These are phyloP conservation scores for Fagus sylvatica DNA, from an alignment of 306 rosid species.

Conservation along the genomic window DNA sequence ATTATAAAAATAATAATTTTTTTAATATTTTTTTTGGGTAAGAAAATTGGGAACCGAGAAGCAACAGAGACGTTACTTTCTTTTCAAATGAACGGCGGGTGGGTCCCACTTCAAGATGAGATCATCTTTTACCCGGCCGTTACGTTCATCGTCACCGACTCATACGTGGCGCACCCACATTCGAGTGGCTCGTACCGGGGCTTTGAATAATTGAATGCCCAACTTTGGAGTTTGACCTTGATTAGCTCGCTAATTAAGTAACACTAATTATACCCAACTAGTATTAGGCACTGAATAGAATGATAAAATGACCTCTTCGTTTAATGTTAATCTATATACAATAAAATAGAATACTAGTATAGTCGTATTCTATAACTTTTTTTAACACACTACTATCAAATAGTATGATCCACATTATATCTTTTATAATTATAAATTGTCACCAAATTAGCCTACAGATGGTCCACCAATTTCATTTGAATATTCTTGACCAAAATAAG, in stretches of 20 bases:
- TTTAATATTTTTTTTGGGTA: not conserved
- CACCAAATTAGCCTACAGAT: too few species aligned
- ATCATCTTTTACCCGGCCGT: constrained; percentile 44
- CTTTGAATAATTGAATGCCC: constrained; percentile 42
- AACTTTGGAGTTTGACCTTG: constrained; percentile 35
- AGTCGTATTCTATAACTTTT: too few species aligned
- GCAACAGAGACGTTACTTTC: constrained; percentile 29
- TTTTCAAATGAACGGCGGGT: constrained; percentile 41
- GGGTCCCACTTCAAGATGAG: constrained; percentile 35
- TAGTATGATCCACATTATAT: not conserved
- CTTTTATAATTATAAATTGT: too few species aligned
- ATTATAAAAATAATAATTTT: not conserved
- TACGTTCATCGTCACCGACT: constrained; percentile 39
- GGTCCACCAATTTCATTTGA: too few species aligned
- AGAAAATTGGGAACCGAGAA: not conserved
- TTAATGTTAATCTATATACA: not conserved
- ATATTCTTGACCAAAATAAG: too few species aligned
- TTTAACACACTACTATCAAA: not conserved
- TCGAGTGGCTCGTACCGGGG: not conserved
- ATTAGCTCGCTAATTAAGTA: not conserved
- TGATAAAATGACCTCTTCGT: not conserved
- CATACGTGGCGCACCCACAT: constrained; percentile 41
- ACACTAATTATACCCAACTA: not conserved
- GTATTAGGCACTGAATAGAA: constrained; percentile 6
- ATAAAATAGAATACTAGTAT: too few species aligned